Conservation (phyloP, 257 asterid species). For the Solanum paucissectum region DNA sequence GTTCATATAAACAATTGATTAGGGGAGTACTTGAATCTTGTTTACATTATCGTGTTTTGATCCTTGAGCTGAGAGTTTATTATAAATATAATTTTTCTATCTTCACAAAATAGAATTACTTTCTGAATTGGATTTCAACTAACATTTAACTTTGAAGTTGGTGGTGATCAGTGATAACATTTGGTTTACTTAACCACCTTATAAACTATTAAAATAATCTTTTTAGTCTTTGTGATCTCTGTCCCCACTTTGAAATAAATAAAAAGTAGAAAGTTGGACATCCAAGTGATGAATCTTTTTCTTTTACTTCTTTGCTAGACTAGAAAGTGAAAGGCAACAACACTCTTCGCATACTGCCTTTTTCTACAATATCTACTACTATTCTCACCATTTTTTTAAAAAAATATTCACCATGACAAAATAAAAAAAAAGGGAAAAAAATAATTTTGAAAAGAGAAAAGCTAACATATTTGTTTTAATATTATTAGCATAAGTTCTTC, state of each 20-base stretch:
- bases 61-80: background rate
- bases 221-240: background rate
- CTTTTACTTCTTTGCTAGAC: background rate
- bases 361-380: background rate
- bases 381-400: background rate
- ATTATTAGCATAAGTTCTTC: background rate
- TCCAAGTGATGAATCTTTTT: background rate
- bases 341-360: background rate
- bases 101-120: too few species aligned
- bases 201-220: background rate
- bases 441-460: background rate
- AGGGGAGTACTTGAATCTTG: background rate
- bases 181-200: background rate
- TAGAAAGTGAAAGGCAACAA: slow-evolving; percentile 9
- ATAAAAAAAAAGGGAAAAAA: background rate
- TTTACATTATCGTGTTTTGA: background rate
- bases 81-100: background rate
- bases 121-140: background rate
- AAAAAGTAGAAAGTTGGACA: background rate
- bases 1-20: background rate
- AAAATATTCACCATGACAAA: background rate
- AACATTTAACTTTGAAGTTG: background rate
- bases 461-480: background rate
- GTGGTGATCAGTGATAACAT: background rate
- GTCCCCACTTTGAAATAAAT: slow-evolving; percentile 1